These are phyloP conservation scores for Claviceps humidiphila DNA, from an alignment of 2,329 filamentous ascomycete genomes.

Conservation along the genomic window DNA sequence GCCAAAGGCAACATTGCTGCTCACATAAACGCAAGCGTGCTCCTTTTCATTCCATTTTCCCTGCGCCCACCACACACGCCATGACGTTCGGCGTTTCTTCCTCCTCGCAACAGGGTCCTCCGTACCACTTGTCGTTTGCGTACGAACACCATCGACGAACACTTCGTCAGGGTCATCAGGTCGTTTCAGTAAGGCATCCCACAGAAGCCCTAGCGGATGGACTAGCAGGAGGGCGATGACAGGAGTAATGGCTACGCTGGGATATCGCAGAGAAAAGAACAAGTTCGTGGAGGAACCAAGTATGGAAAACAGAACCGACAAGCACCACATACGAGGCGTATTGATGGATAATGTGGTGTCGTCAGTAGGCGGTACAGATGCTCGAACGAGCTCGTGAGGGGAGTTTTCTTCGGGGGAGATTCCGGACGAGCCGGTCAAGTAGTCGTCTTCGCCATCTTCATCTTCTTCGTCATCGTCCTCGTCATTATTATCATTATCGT, in stretches of 20 bases:
- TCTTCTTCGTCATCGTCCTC: constrained; percentile 18
- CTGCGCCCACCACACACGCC: constrained; percentile 65
- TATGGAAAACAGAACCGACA: constrained; percentile 69
- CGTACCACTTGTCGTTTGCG: constrained; percentile 10
- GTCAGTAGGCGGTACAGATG: constrained; percentile 64
- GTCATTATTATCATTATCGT: constrained; percentile 11
- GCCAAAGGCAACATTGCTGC: constrained; percentile 79
- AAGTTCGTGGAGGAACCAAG: constrained; percentile 74
- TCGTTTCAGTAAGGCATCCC: constrained; percentile 62
- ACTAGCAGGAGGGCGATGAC: constrained; percentile 78
- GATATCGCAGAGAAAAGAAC: constrained; percentile 83
- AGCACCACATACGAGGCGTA: constrained; percentile 74
- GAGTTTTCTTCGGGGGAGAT: constrained; percentile 53
- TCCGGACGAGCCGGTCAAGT: constrained; percentile 29
- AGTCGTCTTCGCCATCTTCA: constrained; percentile 27
- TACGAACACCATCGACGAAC: constrained; percentile 35
- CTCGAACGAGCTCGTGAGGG: constrained; percentile 65
- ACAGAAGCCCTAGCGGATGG: constrained; percentile 68
- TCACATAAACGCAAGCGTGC: constrained; percentile 79
- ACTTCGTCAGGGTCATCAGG: constrained; percentile 35
- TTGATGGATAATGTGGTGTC: constrained; percentile 69
- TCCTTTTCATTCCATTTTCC: constrained; percentile 81
- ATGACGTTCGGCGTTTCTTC: constrained; percentile 24
- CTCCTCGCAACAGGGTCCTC: constrained; percentile 9
- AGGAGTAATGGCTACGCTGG: constrained; percentile 77